Percentiles rank a stretch among this genome's conserved stretches.
Conservation (phyloP, 208 protist species). For the Tritrichomonas foetus region DNA sequence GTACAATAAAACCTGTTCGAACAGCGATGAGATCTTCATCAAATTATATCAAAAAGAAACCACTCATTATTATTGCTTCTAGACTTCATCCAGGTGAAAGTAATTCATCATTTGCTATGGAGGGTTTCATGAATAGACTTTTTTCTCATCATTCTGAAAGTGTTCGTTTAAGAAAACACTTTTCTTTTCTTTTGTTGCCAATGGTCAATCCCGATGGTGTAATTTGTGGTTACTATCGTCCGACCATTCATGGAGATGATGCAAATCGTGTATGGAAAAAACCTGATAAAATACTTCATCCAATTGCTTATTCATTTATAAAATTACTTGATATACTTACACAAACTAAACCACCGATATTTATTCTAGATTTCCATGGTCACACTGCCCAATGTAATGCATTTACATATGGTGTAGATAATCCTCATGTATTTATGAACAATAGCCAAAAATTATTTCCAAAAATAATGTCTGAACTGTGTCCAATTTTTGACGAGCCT, state of each 20-base stretch:
- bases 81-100: conserved; percentile 94
- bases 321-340: neutral
- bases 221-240: neutral
- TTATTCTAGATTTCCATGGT: conserved; percentile 30
- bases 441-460: neutral
- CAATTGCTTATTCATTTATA: neutral
- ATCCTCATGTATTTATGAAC: neutral
- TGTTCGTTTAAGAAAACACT: neutral
- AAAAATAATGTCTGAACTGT: neutral
- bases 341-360: neutral
- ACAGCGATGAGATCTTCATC: neutral
- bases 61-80: conserved; percentile 71
- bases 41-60: too few species aligned
- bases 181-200: neutral
- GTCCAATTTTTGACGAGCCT: neutral
- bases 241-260: neutral
- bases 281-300: neutral
- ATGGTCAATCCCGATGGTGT: conserved; percentile 8
- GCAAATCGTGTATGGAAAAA: conserved; percentile 20
- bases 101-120: conserved; percentile 84
- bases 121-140: conserved; percentile 62
- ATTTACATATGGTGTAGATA: neutral
- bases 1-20: too few species aligned
- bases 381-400: neutral
- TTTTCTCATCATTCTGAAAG: neutral